Base-by-base conservation (phyloP, 495 filamentous ascomycete genomes). In the Podospora pseudoanserina region DNA sequence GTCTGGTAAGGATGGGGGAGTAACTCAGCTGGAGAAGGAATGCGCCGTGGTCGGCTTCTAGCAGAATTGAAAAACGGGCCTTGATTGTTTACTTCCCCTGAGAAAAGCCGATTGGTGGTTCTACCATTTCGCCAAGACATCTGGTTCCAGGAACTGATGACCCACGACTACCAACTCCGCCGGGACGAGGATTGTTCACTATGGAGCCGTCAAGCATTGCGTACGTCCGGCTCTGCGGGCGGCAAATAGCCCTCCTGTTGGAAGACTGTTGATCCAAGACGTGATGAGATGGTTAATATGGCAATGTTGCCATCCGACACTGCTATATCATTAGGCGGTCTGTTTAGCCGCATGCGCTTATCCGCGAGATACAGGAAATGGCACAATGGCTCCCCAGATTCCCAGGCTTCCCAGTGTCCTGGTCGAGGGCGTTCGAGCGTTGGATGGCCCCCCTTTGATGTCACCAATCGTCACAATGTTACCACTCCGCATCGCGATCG, bases 151-250 rank as follows among this genome's bases (percentile, higher is more conserved):
- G 55, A 58, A 58, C 18, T 11, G 3, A 15, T 18, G n/a, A 58
- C 18, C 18, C 55, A 58, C 23, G n/a, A 19, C 18, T 11, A 11
- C 23, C 6, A 19, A 20, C 55, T 20, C 55, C 55, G 55, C 19
- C 55, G 55, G 55, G 55, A 58, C 55, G 11, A 58, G 55, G 3
- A 7, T 58, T 26, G 18, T 20, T 20, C 55, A 58, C 55, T 58
- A 9, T 58, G 55, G 55, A 58, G 11, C n/a, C 55, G 55, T 58
- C 55, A 58, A 58, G 23, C 39, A 58, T 58, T 58, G 55, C 55
- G 55, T 58, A 58, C 11, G 55, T 20, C n/a, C 11, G 4, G 55
- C 23, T 58, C 23, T 58, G 4, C 6, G 23, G 55, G 23, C 55
- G 55, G 55, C 55, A 58, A 1, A 58, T 19, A 7, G 18, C 55